These are phyloP conservation scores for Chaetomiaceae sp. DNA, from an alignment of 2,329 filamentous ascomycete genomes.

Conservation along the genomic window DNA sequence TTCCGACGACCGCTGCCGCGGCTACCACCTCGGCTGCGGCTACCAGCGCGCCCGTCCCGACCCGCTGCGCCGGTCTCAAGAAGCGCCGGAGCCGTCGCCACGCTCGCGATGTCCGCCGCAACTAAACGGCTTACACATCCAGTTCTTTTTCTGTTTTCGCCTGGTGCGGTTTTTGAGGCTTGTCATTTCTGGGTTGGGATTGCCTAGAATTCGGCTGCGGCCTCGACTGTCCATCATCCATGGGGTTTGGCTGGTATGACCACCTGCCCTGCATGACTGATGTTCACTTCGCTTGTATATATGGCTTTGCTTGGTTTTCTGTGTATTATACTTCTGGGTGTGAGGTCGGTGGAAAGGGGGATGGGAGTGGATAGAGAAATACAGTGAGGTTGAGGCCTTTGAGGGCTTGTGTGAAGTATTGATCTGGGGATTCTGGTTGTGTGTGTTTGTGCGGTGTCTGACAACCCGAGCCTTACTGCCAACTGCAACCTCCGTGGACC, in stretches of 20 bases:
- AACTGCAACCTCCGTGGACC: no score
- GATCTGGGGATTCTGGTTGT: no score
- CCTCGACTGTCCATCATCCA: no score
- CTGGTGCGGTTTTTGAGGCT: not conserved
- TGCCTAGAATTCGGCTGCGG: no score
- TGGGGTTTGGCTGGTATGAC: no score
- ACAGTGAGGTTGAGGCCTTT: not conserved
- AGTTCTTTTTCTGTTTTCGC: not conserved
- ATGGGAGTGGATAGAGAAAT: not conserved
- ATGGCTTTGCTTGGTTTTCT: constrained; percentile 3
- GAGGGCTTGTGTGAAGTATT: not conserved
- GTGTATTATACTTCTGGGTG: not conserved
- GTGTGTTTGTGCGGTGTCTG: no score
- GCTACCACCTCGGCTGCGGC: not conserved
- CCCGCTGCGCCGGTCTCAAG: constrained; percentile 15
- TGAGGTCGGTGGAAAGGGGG: not conserved
- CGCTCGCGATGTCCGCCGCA: constrained; percentile 4
- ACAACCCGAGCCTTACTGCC: no score
- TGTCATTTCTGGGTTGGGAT: not conserved
- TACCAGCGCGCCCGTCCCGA: constrained; percentile 5
- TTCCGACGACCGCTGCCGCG: not conserved
- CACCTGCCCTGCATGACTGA: not conserved
- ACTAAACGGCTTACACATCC: not conserved
- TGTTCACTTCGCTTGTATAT: constrained; percentile 1
- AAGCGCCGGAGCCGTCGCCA: constrained; percentile 14